These are phyloP conservation scores for Coelastrella sp. DNA, from an alignment of 139 green algal genomes.

Conservation along the genomic window DNA sequence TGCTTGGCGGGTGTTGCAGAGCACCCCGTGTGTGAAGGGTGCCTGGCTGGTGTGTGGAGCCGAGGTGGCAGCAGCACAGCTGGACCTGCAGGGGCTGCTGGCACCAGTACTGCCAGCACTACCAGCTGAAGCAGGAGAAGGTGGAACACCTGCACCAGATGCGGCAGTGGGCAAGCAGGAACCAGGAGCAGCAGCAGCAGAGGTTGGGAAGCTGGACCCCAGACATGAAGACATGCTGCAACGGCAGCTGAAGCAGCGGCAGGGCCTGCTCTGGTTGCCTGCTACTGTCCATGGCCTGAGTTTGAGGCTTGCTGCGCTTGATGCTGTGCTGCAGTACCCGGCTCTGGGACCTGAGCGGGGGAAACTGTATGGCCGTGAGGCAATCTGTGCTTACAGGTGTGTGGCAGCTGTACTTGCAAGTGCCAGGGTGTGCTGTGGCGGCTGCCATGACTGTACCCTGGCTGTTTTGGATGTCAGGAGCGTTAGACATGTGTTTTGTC, in stretches of 20 bases:
- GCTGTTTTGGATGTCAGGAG: no score
- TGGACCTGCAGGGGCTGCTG: constrained; percentile 52
- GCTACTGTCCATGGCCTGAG: constrained; percentile 7
- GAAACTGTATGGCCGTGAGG: constrained; percentile 5
- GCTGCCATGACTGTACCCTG: not conserved
- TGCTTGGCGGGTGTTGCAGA: not conserved
- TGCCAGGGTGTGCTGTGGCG: not conserved
- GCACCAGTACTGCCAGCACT: constrained; percentile 59
- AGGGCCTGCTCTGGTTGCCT: constrained; percentile 22
- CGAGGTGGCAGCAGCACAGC: not conserved
- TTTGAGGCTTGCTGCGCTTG: constrained; percentile 5
- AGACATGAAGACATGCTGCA: not conserved
- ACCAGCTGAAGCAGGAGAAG: not conserved
- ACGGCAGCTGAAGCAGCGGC: constrained; percentile 29
- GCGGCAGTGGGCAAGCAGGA: not conserved
- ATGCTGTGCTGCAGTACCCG: constrained; percentile 37
- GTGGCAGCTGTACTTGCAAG: not conserved
- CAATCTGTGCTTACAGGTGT: constrained; percentile 17
- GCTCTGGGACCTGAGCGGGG: not conserved
- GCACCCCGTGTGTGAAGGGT: constrained; percentile 5
- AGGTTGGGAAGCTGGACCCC: not conserved
- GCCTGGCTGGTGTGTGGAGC: constrained; percentile 38
- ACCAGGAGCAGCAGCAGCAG: constrained; percentile 24
- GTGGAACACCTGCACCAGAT: not conserved
- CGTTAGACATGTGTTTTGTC: no score